Evolutionary conservation across 495 filamentous ascomycete species (phyloP), one percentile per base, ranked within the genome.

Genomic region (Geoglossum glabrum): DNA sequence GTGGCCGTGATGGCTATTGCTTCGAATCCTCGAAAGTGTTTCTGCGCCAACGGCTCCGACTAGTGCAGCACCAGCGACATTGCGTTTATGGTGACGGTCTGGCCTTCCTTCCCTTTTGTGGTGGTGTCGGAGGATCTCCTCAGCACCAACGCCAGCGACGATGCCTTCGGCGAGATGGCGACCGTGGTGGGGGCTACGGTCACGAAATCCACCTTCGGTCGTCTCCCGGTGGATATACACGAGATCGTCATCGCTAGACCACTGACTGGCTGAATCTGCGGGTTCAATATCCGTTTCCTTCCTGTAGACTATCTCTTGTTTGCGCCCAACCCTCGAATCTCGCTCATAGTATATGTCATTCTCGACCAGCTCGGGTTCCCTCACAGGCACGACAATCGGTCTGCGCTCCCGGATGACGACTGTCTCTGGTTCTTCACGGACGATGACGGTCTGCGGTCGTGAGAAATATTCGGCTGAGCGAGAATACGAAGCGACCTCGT

Each of bases 131-230:
- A 93, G 62, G 2, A 95, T 65, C 47, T 86, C 87, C 2, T 83
- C 83, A 9, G 82, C 77, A 59, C 83, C 89, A 46, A 84, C 77
- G 13, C 87, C 89, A 52, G 85, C 83, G 34, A 90, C 69, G 25
- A 85, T 86, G 33, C 89, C 89, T 71, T 90, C 87, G 26, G 85
- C 87, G n/a, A 95, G 67, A 67, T 93, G 86, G 33, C 84, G 83
- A 64, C 78, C 77, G 65, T 80, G 84, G 66, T 87, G 81, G 13
- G 76, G 76, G 63, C 76, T 77, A 55, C 56, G 60, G n/a, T n/a
- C n/a, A n/a, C n/a, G n/a, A n/a, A n/a, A n/a, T 2, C 64, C 63
- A 49, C 26, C 26, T 25, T 66, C 62, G 36, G 67, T 57, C 60
- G 60, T 57, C 64, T 64, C 54, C 56, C 60, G 21, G 58, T 60